Percentiles rank a stretch among this genome's conserved stretches.
Conservation (phyloP, 495 filamentous ascomycete species). For the Lasiosphaeriaceae sp. region DNA sequence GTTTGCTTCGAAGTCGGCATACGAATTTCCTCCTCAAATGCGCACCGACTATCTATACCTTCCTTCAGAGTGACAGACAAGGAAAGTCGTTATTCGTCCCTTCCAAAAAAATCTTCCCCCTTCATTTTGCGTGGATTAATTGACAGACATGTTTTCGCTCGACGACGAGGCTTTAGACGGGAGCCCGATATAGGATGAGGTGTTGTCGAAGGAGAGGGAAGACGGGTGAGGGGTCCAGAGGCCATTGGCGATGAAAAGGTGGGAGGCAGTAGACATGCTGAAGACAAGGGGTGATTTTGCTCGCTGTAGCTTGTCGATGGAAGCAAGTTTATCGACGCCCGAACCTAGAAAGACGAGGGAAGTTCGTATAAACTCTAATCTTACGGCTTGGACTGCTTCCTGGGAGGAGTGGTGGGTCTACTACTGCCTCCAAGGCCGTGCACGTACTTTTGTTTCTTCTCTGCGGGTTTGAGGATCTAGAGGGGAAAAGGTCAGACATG, state of each 20-base stretch:
- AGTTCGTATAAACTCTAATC: slow-evolving; percentile 70
- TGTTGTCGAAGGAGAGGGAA: slow-evolving; percentile 12
- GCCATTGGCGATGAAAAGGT: slow-evolving; percentile 19
- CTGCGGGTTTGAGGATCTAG: slow-evolving; percentile 97
- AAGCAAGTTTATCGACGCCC: slow-evolving; percentile 72
- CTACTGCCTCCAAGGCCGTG: slow-evolving; percentile 76
- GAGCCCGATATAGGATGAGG: slow-evolving; percentile 10
- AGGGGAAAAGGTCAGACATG: too few species aligned
- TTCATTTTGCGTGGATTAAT: slow-evolving; percentile 20
- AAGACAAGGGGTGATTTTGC: slow-evolving; percentile 12
- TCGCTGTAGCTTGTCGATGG: slow-evolving; percentile 15
- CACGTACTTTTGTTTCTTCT: slow-evolving; percentile 99
- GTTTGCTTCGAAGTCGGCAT: slow-evolving; percentile 14
- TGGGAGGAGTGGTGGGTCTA: slow-evolving; percentile 84
- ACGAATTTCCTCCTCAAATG: slow-evolving; percentile 12
- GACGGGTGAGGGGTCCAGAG: neutral
- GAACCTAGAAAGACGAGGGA: slow-evolving; percentile 83
- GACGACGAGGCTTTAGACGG: slow-evolving; percentile 15
- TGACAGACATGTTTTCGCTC: slow-evolving; percentile 25
- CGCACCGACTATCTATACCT: slow-evolving; percentile 30
- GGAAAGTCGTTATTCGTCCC: slow-evolving; percentile 33
- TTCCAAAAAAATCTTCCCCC: slow-evolving; percentile 17
- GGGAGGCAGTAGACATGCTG: slow-evolving; percentile 21
- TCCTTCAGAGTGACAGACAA: slow-evolving; percentile 22
- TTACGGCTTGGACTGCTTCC: slow-evolving; percentile 79